phyloP scores from a whole-genome alignment of 441 rosid species.

The Adansonia grandidieri region DNA sequence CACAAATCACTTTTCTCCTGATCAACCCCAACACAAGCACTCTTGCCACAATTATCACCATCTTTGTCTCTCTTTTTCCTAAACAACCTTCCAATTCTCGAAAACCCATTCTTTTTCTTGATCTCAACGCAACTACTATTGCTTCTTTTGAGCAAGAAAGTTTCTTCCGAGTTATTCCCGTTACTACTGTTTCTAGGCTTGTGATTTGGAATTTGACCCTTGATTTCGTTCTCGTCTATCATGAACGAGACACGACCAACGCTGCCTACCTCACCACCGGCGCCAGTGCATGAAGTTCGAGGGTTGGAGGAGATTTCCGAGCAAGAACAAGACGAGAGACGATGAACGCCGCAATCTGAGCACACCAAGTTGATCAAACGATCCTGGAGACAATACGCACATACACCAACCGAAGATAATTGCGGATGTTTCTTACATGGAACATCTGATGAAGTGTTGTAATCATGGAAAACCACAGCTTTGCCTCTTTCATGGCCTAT shows the following conservation, averaged over 20 bases:
- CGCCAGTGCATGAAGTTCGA: constrained; percentile 59
- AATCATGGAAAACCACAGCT: constrained; percentile 48
- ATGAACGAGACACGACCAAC: constrained; percentile 76
- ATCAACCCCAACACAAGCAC: constrained; percentile 46
- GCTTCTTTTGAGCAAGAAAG: constrained; percentile 69
- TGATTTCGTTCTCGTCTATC: constrained; percentile 59
- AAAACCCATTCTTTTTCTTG: constrained; percentile 67
- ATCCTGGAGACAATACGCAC: constrained; percentile 84
- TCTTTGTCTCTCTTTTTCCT: constrained; percentile 57
- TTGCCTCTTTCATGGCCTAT: constrained; percentile 58
- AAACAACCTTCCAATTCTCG: constrained; percentile 73
- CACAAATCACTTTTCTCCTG: constrained; percentile 69
- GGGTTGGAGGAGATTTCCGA: constrained; percentile 61
- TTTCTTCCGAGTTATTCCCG: constrained; percentile 52
- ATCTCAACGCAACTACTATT: constrained; percentile 88
- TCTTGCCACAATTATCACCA: constrained; percentile 26
- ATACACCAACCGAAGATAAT: constrained; percentile 69
- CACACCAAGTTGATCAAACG: constrained; percentile 79
- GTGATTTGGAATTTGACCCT: constrained; percentile 33
- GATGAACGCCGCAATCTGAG: constrained; percentile 90
- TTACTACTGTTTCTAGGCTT: constrained; percentile 30
- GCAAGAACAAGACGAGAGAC: constrained; percentile 90
- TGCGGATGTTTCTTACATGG: constrained; percentile 91
- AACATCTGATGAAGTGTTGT: constrained; percentile 59
- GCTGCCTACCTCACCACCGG: constrained; percentile 63